Evolutionary conservation across 192 early-diverging fungal genomes (phyloP), one percentile per base, ranked within the genome.

Genomic region (Entrophospora sp.): DNA sequence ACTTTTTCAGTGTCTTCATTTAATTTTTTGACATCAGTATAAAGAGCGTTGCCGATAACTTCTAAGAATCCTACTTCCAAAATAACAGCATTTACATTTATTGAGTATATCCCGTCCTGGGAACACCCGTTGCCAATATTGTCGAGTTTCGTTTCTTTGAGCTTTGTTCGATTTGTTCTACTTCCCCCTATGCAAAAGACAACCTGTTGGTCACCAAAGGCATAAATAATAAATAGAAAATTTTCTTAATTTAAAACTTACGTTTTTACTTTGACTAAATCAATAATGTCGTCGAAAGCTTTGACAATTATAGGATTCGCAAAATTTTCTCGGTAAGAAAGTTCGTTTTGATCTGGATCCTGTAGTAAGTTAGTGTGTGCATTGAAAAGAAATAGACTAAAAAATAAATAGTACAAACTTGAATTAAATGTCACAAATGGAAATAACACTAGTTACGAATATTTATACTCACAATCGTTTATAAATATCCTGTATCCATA

Each of bases 401-500:
- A 59, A 4, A 40, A 38, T 38, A 25, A 43, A 55, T 31, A n/a
- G 4, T 31, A 55, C 2, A 13, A 7, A 27, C 1, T 55, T 18
- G 28, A 55, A 28, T 55, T 55, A 32, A 55, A 12, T 55, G 30
- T 55, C 30, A 3, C 52, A 55, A 55, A 32, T n/a, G 52, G 28
- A 55, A 55, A 55, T 55, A 31, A 61, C 40, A 61, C 10, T 61
- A 61, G 43, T 61, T 28, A 4, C 30, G 2, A 55, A 55, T 43
- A 61, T 61, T 61, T 61, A 61, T 61, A 61, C 27, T 44, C 59
- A 44, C 27, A 61, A 61, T 10, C 40, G 27, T 61, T 61, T 61
- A 61, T 61, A 61, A 61, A 61, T 61, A 61, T 61, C 59, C 34
- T 61, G 59, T 61, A 61, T 16, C 59, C 40, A 61, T 61, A 61